Percentiles rank a stretch among this genome's conserved stretches.
phyloP scores from a whole-genome alignment of 257 asterid genomes.

The Solanum infundibuliforme region DNA sequence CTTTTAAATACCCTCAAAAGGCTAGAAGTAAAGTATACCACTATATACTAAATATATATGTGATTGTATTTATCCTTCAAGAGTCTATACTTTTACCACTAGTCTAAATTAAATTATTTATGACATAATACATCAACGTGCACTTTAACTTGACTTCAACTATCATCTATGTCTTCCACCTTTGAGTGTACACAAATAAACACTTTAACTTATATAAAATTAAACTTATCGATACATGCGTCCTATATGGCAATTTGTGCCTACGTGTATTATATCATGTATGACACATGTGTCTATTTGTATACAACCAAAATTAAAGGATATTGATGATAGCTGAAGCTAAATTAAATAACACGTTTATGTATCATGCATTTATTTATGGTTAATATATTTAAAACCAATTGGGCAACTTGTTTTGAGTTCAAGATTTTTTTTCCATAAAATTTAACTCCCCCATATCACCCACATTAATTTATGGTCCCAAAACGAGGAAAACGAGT shows the following conservation, averaged over 20 bases:
- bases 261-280: background rate
- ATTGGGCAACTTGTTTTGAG: background rate
- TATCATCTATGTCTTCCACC: too few relatives aligned
- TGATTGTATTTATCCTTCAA: background rate
- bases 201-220: too few relatives aligned
- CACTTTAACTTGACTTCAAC: too few relatives aligned
- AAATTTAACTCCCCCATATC: background rate
- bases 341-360: accelerated
- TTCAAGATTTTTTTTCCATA: background rate
- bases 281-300: background rate
- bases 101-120: background rate
- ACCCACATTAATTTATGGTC: background rate
- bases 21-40: background rate
- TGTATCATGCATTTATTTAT: background rate
- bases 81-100: background rate
- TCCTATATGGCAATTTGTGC: too few relatives aligned
- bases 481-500: background rate
- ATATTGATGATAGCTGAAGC: too few relatives aligned
- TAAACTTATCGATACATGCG: too few relatives aligned
- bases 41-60: background rate
- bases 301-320: too few relatives aligned
- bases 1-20: background rate
- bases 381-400: background rate
- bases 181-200: too few relatives aligned
- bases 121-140: too few relatives aligned